Conservation (phyloP, 2,329 filamentous ascomycete genomes). For the Venturia oleaginea region DNA sequence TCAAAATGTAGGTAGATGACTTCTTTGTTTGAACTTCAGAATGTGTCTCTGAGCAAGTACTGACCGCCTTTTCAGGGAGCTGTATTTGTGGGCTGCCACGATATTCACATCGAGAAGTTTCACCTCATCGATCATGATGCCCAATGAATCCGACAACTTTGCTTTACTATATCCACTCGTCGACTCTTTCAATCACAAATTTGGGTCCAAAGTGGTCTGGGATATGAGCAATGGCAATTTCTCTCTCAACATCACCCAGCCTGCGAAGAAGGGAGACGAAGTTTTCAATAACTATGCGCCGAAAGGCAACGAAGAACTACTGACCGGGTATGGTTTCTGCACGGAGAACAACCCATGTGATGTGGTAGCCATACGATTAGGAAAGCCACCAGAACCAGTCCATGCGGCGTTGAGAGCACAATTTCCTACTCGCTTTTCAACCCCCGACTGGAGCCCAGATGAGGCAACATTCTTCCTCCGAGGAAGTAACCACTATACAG, state of each 20-base stretch:
- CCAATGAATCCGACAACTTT: slow-evolving; percentile 22
- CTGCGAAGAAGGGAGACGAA: slow-evolving; percentile 30
- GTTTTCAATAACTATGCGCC: slow-evolving; percentile 46
- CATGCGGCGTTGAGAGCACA: slow-evolving; percentile 22
- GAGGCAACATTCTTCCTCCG: slow-evolving; percentile 32
- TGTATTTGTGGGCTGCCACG: slow-evolving; percentile 42
- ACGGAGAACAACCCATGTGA: slow-evolving; percentile 39
- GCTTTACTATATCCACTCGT: slow-evolving; percentile 41
- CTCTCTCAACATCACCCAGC: slow-evolving; percentile 29
- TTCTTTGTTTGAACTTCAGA: background rate
- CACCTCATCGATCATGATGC: slow-evolving; percentile 26
- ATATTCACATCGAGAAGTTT: slow-evolving; percentile 45
- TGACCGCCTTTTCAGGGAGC: slow-evolving; percentile 29
- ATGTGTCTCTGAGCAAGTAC: background rate
- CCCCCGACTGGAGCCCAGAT: slow-evolving; percentile 25
- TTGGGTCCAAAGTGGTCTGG: slow-evolving; percentile 40
- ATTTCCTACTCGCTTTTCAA: slow-evolving; percentile 27
- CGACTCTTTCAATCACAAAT: slow-evolving; percentile 41
- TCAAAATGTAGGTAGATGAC: background rate
- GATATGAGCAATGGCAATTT: slow-evolving; percentile 32
- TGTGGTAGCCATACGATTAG: slow-evolving; percentile 34
- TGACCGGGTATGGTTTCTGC: slow-evolving; percentile 46
- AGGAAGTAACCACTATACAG: slow-evolving; percentile 23
- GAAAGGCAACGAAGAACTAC: slow-evolving; percentile 43
- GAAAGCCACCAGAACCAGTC: slow-evolving; percentile 29